phyloP scores from a whole-genome alignment of 768 basidiomycete species.

The Boletus eberwhitei region DNA sequence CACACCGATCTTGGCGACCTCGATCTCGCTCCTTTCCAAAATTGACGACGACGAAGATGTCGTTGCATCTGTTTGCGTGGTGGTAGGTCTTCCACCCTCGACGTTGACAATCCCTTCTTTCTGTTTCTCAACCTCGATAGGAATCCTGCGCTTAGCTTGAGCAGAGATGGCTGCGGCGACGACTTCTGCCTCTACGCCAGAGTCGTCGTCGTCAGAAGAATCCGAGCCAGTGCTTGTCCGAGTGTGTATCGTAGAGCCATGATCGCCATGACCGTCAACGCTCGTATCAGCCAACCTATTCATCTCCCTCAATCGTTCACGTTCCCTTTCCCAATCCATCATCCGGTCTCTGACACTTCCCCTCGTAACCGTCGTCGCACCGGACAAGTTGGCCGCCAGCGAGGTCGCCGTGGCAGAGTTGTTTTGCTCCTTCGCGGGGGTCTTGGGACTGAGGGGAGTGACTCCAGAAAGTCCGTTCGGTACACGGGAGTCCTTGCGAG shows the following conservation, averaged over 20 bases:
- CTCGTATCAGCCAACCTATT: slow-evolving; percentile 55
- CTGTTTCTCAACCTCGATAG: background rate
- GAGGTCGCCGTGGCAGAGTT: slow-evolving; percentile 8
- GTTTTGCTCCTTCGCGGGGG: slow-evolving; percentile 14
- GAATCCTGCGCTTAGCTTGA: slow-evolving; percentile 1
- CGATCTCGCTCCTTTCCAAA: slow-evolving; percentile 28
- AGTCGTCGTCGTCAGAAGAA: slow-evolving; percentile 29
- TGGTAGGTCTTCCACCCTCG: slow-evolving; percentile 6
- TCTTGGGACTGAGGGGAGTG: slow-evolving; percentile 14
- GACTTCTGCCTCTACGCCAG: slow-evolving; percentile 26
- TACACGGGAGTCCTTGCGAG: slow-evolving; percentile 8
- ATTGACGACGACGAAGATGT: slow-evolving; percentile 20
- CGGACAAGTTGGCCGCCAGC: slow-evolving; percentile 17
- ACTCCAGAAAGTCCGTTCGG: background rate
- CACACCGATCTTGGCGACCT: slow-evolving; percentile 29
- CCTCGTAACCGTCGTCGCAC: slow-evolving; percentile 16
- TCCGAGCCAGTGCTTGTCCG: slow-evolving; percentile 12
- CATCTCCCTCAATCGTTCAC: slow-evolving; percentile 67
- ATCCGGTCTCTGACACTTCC: slow-evolving; percentile 55
- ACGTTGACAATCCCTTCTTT: background rate
- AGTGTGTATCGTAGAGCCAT: slow-evolving; percentile 26
- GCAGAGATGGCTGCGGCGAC: slow-evolving; percentile 18
- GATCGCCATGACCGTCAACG: slow-evolving; percentile 38
- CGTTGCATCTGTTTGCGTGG: slow-evolving; percentile 13
- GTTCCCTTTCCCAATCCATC: slow-evolving; percentile 74